Evolutionary conservation across 83 land plant genomes (phyloP).

Genomic region (Isoetes engelmannii): DNA sequence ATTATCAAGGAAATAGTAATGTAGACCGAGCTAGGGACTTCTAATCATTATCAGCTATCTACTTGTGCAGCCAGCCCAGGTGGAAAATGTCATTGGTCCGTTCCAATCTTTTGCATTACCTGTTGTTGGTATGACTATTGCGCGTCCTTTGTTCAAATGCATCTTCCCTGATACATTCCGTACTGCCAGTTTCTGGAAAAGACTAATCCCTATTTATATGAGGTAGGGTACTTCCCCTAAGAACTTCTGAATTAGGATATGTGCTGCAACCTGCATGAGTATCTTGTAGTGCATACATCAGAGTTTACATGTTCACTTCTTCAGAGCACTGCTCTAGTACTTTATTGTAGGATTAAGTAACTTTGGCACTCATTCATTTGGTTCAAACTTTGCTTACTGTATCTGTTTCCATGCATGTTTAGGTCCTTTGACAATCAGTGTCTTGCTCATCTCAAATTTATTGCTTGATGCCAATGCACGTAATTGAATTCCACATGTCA

Average conservation of each 20-base stretch:
- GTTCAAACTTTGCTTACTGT: not conserved
- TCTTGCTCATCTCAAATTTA: not conserved
- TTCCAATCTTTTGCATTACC: conserved; percentile 17
- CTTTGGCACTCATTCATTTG: not conserved
- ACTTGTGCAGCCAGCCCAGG: no score
- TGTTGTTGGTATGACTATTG: conserved; percentile 24
- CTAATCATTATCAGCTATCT: no score
- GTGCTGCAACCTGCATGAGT: not conserved
- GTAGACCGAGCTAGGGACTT: no score
- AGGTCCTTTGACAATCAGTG: not conserved
- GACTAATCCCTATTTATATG: conserved; percentile 31
- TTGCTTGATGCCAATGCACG: not conserved
- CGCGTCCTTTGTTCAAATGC: conserved; percentile 26
- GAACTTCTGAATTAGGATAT: not conserved
- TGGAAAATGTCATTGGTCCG: not conserved
- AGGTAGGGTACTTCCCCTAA: conserved; percentile 15
- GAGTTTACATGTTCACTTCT: not conserved
- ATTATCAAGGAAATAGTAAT: no score
- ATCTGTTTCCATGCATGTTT: not conserved
- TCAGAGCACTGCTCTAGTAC: not conserved
- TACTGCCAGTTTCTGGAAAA: conserved; percentile 29
- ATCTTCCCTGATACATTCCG: conserved; percentile 33
- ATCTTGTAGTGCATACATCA: not conserved
- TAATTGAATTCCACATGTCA: not conserved
- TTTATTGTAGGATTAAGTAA: not conserved